Conservation (phyloP, 441 rosid species). For the Pelargonium hybrid region DNA sequence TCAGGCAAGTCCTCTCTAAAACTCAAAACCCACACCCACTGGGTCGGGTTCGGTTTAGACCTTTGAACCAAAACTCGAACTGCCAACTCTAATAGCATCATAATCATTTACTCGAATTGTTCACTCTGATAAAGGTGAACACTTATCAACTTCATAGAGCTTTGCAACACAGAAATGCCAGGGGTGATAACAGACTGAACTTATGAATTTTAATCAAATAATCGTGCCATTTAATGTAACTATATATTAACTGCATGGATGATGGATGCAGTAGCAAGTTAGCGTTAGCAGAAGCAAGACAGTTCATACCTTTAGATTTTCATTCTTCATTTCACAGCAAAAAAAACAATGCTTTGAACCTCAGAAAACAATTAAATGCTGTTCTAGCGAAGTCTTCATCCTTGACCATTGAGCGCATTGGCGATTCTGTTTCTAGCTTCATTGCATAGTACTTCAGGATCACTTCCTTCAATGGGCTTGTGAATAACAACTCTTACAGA, state of each 20-base stretch:
- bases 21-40: no score
- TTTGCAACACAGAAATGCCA: not conserved
- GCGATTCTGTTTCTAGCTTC: conserved; percentile 60
- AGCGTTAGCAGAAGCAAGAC: not conserved
- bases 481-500: conserved; percentile 58
- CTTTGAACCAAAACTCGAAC: no score
- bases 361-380: conserved; percentile 8
- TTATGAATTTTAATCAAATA: not conserved
- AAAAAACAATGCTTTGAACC: conserved; percentile 1
- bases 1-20: no score
- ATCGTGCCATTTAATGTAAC: not conserved
- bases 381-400: conserved; percentile 23
- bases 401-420: conserved; percentile 28
- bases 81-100: not conserved
- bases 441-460: conserved; percentile 44
- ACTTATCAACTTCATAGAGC: not conserved
- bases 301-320: conserved; percentile 19
- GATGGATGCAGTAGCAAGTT: not conserved
- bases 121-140: not conserved
- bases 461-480: conserved; percentile 54
- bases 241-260: not conserved
- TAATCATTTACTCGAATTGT: not conserved
- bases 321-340: conserved; percentile 9
- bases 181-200: not conserved
- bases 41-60: no score